Percentiles rank a stretch among this genome's conserved stretches.
Conservation (phyloP, 441 rosid species). For the Syzygium syzygioides region DNA sequence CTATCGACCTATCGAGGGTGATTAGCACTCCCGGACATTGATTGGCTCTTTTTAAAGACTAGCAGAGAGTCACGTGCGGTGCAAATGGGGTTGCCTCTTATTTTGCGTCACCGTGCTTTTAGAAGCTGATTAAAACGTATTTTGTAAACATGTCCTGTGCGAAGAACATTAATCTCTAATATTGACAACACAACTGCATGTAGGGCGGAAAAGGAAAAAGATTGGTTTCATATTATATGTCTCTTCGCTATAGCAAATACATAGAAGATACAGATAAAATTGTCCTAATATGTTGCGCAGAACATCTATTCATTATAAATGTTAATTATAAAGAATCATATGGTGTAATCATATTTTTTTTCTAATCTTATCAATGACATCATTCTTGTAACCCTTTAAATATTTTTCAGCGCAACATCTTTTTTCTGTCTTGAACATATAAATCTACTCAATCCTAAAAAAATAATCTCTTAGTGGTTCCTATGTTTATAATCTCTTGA, state of each 20-base stretch:
- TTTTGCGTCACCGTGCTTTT: background rate
- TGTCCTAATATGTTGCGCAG: background rate
- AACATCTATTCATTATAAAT: background rate
- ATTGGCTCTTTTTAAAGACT: background rate
- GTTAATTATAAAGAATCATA: background rate
- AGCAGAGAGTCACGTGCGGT: background rate
- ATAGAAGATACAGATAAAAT: background rate
- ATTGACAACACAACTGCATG: background rate
- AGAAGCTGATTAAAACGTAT: background rate
- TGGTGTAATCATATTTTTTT: background rate
- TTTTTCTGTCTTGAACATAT: background rate
- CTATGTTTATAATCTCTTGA: background rate
- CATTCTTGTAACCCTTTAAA: background rate
- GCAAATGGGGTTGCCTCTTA: background rate
- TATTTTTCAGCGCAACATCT: background rate
- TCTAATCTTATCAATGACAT: background rate
- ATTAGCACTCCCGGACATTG: background rate
- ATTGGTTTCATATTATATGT: background rate
- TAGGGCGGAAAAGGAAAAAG: background rate
- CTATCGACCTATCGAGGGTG: background rate
- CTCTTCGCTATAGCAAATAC: background rate
- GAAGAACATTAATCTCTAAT: background rate
- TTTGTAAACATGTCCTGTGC: background rate
- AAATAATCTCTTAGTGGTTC: background rate
- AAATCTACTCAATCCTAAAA: background rate